Base-by-base conservation (phyloP, 176 grass and related monocot species). In the Cenchrus americanus region DNA sequence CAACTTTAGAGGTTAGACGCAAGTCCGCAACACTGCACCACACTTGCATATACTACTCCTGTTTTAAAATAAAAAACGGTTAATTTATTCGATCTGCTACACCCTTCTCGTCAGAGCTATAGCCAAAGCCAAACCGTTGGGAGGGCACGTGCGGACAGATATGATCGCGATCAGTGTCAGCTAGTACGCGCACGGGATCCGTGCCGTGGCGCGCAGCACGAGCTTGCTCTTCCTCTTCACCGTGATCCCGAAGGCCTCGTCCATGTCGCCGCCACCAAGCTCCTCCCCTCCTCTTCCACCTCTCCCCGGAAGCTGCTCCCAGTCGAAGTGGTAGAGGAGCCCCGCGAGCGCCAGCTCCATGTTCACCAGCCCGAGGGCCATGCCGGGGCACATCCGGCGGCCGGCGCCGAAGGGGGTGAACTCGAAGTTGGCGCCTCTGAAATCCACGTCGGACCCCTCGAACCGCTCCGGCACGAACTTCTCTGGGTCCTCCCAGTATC, bases 281-380 rank as follows among this genome's bases (percentile, higher is more conserved):
- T 69, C 51, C 27, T 60, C 7, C 42, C 27, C 51, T 1, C 6
- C 42, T 2, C 10, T 8, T 2, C 5, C 30, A 14, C 10, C 4
- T 2, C 42, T 64, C 0, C 6, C 52, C 0, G 66, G 55, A 3
- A 52, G 1, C 27, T 62, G n/a, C 84, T 62, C 32, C 84, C 75
- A 86, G 14, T 86, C 66, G 4, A 86, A 79, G 30, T 79, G 55
- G 55, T 86, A 86, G 0, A 86, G 76, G 0, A 86, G 55, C 3
- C 66, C 22, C 0, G 84, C 84, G 23, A 86, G 84, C 8, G 23
- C 55, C 0, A 79, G 27, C 66, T 71, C 55, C 84, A 86, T 62
- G 13, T 61, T 86, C 0, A 13, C 8, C 6, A 86, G 55, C 18
- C 84, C 75, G 2, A 79, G 41, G 1, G 73, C 9, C 27, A 69